phyloP scores from a whole-genome alignment of 2,329 filamentous ascomycete species.

The Exophiala bonariae region DNA sequence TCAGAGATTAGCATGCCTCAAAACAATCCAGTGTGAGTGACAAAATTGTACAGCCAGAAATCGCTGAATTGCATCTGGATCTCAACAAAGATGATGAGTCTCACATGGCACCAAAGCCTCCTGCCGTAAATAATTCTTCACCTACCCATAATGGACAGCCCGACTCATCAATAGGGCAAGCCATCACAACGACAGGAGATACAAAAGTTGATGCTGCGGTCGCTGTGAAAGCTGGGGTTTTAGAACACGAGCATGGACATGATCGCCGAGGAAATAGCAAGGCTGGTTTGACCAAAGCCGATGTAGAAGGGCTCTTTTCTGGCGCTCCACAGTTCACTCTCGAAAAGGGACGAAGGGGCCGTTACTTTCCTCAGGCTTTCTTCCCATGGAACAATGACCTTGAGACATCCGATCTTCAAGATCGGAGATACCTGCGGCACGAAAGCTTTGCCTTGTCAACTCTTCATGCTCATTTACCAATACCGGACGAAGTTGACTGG shows the following conservation, averaged over 20 bases:
- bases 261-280: not conserved
- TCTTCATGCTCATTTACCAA: slow-evolving; percentile 45
- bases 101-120: not conserved
- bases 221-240: not conserved
- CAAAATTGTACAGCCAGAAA: slow-evolving; percentile 8
- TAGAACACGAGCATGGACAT: not conserved
- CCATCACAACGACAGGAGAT: slow-evolving; percentile 1
- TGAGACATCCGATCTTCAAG: slow-evolving; percentile 41
- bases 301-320: slow-evolving; percentile 43
- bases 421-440: slow-evolving; percentile 41
- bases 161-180: not conserved
- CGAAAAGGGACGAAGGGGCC: slow-evolving; percentile 41
- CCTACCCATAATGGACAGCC: not conserved
- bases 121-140: not conserved
- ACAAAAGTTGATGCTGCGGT: not conserved
- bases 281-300: slow-evolving; percentile 33
- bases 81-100: not conserved
- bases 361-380: slow-evolving; percentile 44
- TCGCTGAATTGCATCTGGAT: slow-evolving; percentile 11
- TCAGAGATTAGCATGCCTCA: not conserved
- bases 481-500: slow-evolving; percentile 38
- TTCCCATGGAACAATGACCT: slow-evolving; percentile 45
- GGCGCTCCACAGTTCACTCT: slow-evolving; percentile 46
- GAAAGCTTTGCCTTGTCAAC: slow-evolving; percentile 43
- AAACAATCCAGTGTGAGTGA: not conserved